A percentile compares a stretch with the other conserved stretches of the same genome.
Conservation (phyloP, 129 eudicot species). For the Helianthus annuus region DNA sequence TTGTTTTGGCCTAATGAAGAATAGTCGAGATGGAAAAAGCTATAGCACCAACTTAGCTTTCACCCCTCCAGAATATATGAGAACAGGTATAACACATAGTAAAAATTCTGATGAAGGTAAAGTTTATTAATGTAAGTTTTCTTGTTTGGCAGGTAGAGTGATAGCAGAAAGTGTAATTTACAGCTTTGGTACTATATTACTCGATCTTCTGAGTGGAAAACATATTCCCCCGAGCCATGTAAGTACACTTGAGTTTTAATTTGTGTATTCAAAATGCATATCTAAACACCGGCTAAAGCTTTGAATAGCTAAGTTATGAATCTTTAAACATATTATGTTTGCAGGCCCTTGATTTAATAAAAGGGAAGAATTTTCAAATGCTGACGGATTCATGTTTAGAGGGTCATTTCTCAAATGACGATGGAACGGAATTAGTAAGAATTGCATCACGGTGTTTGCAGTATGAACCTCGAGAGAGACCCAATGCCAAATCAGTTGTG, state of each 20-base stretch:
- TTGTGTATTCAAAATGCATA: background rate
- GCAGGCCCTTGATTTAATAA: constrained; percentile 91
- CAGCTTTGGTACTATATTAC: constrained; percentile 90
- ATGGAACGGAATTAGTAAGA: constrained; percentile 80
- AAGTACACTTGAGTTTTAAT: constrained; percentile 11
- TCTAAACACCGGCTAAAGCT: background rate
- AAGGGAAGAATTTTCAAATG: constrained; percentile 80
- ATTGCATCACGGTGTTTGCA: constrained; percentile 93
- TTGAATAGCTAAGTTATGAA: background rate
- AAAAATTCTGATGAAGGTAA: constrained; percentile 33
- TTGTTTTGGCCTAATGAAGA: constrained; percentile 96
- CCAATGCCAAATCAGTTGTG: constrained; percentile 73
- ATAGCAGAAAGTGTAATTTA: constrained; percentile 87
- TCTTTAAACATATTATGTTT: constrained; percentile 5
- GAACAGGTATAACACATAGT: constrained; percentile 52
- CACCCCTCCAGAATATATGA: constrained; percentile 94
- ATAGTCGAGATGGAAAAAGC: constrained; percentile 96
- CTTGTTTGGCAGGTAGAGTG: constrained; percentile 73
- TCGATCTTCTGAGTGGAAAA: constrained; percentile 94
- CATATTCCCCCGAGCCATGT: constrained; percentile 98
- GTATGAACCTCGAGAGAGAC: constrained; percentile 92
- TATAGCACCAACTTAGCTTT: constrained; percentile 93
- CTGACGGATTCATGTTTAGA: constrained; percentile 92
- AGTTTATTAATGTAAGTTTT: background rate
- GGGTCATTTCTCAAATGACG: constrained; percentile 89